Percentiles rank a stretch among this genome's conserved stretches.
Conservation (phyloP, 352 stramenopile genomes). For the Plasmopara viticola region DNA sequence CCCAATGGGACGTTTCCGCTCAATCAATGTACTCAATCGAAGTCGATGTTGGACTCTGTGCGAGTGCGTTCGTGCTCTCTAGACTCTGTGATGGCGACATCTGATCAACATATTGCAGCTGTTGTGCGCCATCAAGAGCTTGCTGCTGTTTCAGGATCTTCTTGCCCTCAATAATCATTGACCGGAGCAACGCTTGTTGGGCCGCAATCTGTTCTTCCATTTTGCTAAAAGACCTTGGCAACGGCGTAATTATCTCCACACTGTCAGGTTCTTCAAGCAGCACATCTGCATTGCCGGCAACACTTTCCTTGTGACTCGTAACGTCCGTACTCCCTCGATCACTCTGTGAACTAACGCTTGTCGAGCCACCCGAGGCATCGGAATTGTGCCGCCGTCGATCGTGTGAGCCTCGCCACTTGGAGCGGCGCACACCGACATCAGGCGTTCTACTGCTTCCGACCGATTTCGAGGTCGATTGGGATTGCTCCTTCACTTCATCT, state of each 20-base stretch:
- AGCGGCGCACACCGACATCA: conserved; percentile 9
- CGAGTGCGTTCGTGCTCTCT: conserved; percentile 20
- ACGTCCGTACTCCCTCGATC: conserved; percentile 29
- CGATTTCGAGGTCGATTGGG: conserved; percentile 18
- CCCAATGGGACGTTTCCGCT: conserved; percentile 5
- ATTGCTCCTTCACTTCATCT: conserved; percentile 25
- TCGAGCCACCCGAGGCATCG: conserved; percentile 29
- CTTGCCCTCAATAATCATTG: conserved; percentile 68
- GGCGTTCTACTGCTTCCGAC: conserved; percentile 21
- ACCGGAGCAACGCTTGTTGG: conserved; percentile 62
- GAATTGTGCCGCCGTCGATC: conserved; percentile 42
- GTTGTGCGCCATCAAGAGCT: conserved; percentile 22
- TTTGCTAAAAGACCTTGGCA: conserved; percentile 59
- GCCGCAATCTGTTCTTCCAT: conserved; percentile 78
- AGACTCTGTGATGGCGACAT: conserved; percentile 21
- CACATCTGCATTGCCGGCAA: conserved; percentile 17
- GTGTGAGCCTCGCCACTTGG: conserved; percentile 11
- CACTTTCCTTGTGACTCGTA: conserved; percentile 17
- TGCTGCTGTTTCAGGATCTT: conserved; percentile 67
- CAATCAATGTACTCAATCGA: conserved; percentile 45
- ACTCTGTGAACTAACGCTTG: conserved; percentile 28
- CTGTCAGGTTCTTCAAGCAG: conserved; percentile 38
- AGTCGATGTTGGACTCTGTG: conserved; percentile 20
- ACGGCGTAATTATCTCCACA: conserved; percentile 41
- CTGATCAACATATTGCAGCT: conserved; percentile 33